Evolutionary conservation across 108 stramenopile species (phyloP), one percentile per base, ranked within the genome.

Genomic region (Stephanodiscus triporus): DNA sequence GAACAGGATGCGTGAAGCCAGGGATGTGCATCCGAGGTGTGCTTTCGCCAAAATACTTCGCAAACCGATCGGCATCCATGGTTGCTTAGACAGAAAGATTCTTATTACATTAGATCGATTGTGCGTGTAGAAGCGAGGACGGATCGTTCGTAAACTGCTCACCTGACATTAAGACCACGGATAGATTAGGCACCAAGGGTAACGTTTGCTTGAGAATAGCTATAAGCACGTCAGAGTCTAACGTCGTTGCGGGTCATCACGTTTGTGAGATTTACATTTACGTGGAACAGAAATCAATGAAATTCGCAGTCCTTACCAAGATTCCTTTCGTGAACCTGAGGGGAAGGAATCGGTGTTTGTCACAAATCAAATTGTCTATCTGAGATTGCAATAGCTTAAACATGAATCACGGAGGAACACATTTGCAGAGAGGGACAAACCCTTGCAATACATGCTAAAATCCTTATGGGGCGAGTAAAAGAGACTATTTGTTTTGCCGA

Each of bases 1-100:
- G 40, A 1, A 99, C 99, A 34, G 97, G 97, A 68, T 93, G 91
- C 0, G 97, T 96, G 23, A 96, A 85, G 10, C 99, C 99, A 3
- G 97, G 97, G 53, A 99, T 96, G 22, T 95, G 87, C 77, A 99
- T 82, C 24, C 91, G 76, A 0, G 94, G 94, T 9, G 91, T 92
- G 9, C 60, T 42, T 6, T 59, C 30, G 24, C 85, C 83, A 88
- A 92, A 92, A 63, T 96, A 97, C 2, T 73, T 68, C 0, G 89
- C 89, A 77, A 96, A 95, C 14, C 91, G 71, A 77, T 96, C 91
- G 5, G 97, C 95, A 70, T 98, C 93, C 77, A 99, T 77, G 0
- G 98, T 99, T 4, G 99, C 99, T 75, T n/a, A n/a, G n/a, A n/a
- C n/a, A n/a, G n/a, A n/a, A n/a, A n/a, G n/a, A n/a, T n/a, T n/a